phyloP scores from a whole-genome alignment of 805 yeast genomes.

The Kodamaea leandrae region DNA sequence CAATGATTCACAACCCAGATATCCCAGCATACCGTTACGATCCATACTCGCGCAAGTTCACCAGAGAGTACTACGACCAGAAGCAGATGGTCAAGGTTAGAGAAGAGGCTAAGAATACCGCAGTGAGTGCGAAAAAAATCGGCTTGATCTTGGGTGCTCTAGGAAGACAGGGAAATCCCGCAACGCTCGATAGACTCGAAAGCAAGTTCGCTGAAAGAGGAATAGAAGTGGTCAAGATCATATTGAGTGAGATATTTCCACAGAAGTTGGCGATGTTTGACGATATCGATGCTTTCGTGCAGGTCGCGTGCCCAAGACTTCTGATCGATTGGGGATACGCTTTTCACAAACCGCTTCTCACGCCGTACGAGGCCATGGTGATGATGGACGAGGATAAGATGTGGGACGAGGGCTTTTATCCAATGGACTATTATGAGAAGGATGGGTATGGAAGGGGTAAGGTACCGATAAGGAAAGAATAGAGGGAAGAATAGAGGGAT shows the following conservation, averaged over 20 bases:
- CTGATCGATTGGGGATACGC: constrained; percentile 99
- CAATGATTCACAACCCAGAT: constrained; percentile 95
- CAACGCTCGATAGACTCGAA: constrained; percentile 70
- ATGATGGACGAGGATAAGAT: constrained; percentile 68
- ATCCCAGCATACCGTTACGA: constrained; percentile 92
- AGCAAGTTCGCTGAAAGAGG: constrained; percentile 51
- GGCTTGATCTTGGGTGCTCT: constrained; percentile 90
- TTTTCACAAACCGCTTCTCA: constrained; percentile 81
- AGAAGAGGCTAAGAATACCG: constrained; percentile 66
- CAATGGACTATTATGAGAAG: constrained; percentile 91
- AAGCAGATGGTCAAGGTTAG: constrained; percentile 74
- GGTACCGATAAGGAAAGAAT: constrained; percentile 45
- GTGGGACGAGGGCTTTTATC: constrained; percentile 69
- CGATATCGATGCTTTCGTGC: constrained; percentile 91
- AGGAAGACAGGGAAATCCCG: constrained; percentile 91
- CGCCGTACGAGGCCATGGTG: constrained; percentile 96
- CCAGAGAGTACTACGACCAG: constrained; percentile 85
- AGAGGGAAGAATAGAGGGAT: not conserved
- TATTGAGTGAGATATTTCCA: constrained; percentile 91
- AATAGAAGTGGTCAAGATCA: constrained; percentile 70
- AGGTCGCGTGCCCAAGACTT: constrained; percentile 94
- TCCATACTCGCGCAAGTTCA: constrained; percentile 89
- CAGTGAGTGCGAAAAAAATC: constrained; percentile 58
- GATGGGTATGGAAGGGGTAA: constrained; percentile 92
- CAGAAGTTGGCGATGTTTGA: constrained; percentile 88